Evolutionary conservation across 2,329 filamentous ascomycete genomes (phyloP), one percentile per base, ranked within the genome.

Genomic region (Grosmannia serpens): DNA sequence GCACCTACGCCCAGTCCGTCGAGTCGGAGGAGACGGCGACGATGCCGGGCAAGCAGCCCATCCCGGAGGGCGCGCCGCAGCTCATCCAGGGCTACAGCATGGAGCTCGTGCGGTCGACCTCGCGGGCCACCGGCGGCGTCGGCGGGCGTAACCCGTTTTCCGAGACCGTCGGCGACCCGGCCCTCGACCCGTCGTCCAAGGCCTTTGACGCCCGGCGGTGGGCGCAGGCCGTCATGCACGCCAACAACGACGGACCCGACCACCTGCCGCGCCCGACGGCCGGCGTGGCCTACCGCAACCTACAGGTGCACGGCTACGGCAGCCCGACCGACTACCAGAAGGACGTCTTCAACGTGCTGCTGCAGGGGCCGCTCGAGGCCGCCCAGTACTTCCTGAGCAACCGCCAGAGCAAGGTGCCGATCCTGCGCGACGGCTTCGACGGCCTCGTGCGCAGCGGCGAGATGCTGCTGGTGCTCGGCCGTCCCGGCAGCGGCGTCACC

Each of bases 281-380:
- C 1, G 85, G 86, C 49, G 76, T 89, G 47, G 77, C 79, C 51
- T 89, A 85, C 72, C 80, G 81, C 68, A 80, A 87, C 65, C 73
- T 89, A 56, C 86, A 80, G 58, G 83, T 88, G 4, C 81, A 84
- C 66, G 85, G 86, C 46, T 88, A 79, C 63, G 85, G 85, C 49
- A 79, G 77, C 41, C 75, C 81, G 1, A 87, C 84, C 1, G 85
- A 89, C 67, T 89, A 85, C 69, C 86, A 89, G 67, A 84, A 83
- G 70, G 78, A 84, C 62, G 82, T 87, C 44, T 74, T 72, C 61
- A 86, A 86, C 62, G 72, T 85, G 58, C 82, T 79, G 72, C 69
- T 86, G 5, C 78, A 81, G 53, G 65, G 70, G 0, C 71, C 71
- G 1, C 71, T 73, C 7, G 58, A 75, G 26, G 65, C 71, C 1